A percentile compares a stretch with the other conserved stretches of the same genome.
Conservation (phyloP, 2,329 filamentous ascomycete genomes). For the Diplodia sapinea region DNA sequence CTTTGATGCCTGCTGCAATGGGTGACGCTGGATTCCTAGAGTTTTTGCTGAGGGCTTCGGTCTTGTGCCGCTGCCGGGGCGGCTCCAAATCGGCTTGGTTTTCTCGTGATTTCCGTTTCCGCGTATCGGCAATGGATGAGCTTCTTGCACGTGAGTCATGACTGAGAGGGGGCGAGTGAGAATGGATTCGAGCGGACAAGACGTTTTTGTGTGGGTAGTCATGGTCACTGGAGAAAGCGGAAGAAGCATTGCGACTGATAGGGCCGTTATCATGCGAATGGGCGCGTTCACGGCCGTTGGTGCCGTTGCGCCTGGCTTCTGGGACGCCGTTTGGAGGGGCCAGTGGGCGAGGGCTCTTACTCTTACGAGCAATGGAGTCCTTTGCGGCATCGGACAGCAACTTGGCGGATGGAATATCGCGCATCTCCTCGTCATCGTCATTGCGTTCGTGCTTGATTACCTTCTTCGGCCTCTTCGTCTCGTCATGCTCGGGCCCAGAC, state of each 20-base stretch:
- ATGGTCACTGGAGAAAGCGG: conserved; percentile 29
- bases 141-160: conserved; percentile 43
- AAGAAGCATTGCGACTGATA: conserved; percentile 28
- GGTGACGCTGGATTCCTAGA: conserved; percentile 42
- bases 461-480: conserved; percentile 37
- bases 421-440: conserved; percentile 40
- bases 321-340: conserved; percentile 27
- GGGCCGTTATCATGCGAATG: conserved; percentile 23
- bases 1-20: conserved; percentile 43
- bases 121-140: conserved; percentile 46
- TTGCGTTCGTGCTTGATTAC: conserved; percentile 49
- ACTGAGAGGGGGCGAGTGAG: conserved; percentile 22
- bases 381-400: background rate
- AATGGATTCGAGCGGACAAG: conserved; percentile 13
- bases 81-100: conserved; percentile 45
- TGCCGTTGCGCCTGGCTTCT: conserved; percentile 18
- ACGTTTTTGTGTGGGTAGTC: conserved; percentile 21
- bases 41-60: conserved; percentile 41
- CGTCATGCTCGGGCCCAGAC: conserved; percentile 35
- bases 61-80: conserved; percentile 49
- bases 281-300: conserved; percentile 16
- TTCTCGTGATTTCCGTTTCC: conserved; percentile 50
- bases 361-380: conserved; percentile 7
- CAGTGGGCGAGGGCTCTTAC: conserved; percentile 4
- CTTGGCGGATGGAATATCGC: conserved; percentile 24